Evolutionary conservation across 441 rosid species (phyloP), one percentile per base, ranked within the genome.

Genomic region (Adansonia rubrostipa): DNA sequence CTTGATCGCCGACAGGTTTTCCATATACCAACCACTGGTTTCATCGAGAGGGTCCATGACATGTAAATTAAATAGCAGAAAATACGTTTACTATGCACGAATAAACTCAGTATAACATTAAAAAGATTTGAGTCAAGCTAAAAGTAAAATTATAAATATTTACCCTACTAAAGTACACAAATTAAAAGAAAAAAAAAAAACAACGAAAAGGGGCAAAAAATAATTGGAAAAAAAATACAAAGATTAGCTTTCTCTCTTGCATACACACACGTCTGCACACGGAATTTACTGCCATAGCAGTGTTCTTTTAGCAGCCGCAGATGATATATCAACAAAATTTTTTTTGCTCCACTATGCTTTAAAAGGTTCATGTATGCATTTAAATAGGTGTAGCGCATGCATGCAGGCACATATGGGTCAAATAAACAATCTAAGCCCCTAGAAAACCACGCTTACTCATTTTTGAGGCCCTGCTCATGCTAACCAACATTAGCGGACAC

Each of bases 11-110:
- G 0, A 92, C 91, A 78, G 94, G 87, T 1, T 93, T 89, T 76
- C 97, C 98, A 58, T 96, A 77, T 86, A 94, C 97, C 98, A 94
- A 71, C 95, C 95, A 63, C 85, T 90, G 80, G 91, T 85, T 86
- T 91, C 97, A 81, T 88, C 85, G 74, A 81, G 85, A 48, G 91
- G 65, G 93, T 87, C 87, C 86, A 80, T 68, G 85, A 86, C 61
- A 90, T 89, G 82, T 93, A 92, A 89, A 97, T 94, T 65, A 47
- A 85, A 71, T 65, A 13, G 53, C 56, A 61, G 53, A 57, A 74
- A 72, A 7, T 22, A 57, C 36, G 69, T 64, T 73, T 20, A 53
- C 6, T 4, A 54, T 19, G 44, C 6, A 51, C 11, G 14, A 40
- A 48, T 22, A 22, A 45, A 70, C 42, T 15, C 19, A 44, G 6